Evolutionary conservation across 177 flowering plant species (phyloP).

Genomic region (Vitis hybrid): DNA sequence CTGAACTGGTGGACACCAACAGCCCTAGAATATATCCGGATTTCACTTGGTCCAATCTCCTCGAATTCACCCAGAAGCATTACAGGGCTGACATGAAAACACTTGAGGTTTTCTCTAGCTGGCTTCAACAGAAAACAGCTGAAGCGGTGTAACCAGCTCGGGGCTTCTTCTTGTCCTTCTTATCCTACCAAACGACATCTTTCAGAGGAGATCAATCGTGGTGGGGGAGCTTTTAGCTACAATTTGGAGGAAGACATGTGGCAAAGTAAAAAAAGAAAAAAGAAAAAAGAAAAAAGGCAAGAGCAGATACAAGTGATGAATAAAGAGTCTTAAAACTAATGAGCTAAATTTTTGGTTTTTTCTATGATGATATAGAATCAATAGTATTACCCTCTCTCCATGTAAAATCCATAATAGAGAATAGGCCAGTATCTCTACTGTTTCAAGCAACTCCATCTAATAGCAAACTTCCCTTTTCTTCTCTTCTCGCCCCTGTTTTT

Average conservation of each 20-base stretch:
- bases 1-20: slow-evolving; percentile 36
- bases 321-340: slow-evolving; percentile 4
- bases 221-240: too few species aligned
- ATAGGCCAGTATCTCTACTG: too few species aligned
- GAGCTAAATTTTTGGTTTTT: slow-evolving; percentile 15
- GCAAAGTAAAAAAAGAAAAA: slow-evolving; percentile 10
- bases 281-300: background rate
- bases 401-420: too few species aligned
- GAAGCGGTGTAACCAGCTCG: background rate
- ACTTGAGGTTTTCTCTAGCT: slow-evolving; percentile 46
- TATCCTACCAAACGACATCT: too few species aligned
- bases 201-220: too few species aligned
- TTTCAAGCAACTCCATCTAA: too few species aligned
- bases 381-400: background rate
- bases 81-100: slow-evolving; percentile 68
- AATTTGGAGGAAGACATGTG: slow-evolving; percentile 7
- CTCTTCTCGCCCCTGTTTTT: too few species aligned
- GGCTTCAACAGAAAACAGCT: slow-evolving; percentile 45
- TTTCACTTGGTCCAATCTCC: slow-evolving; percentile 54
- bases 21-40: slow-evolving; percentile 52
- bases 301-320: slow-evolving; percentile 9
- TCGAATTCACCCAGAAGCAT: slow-evolving; percentile 59
- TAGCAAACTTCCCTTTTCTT: too few species aligned
- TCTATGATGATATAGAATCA: slow-evolving; percentile 8
- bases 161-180: background rate